These are phyloP conservation scores for Trichocomaceae sp. DNA, from an alignment of 2,329 filamentous ascomycete genomes.

Conservation along the genomic window DNA sequence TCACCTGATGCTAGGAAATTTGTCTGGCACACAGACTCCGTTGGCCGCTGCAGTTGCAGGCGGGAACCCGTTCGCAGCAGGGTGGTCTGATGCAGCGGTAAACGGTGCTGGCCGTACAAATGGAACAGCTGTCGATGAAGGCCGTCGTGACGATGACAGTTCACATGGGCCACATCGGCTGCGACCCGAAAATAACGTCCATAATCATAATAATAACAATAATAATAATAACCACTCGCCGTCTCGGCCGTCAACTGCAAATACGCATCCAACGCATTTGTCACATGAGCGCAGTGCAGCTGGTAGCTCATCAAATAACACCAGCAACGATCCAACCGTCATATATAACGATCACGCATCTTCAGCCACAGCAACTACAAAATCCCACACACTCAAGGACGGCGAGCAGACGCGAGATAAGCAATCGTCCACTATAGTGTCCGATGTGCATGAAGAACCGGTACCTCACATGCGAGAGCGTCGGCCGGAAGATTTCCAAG, in stretches of 20 bases:
- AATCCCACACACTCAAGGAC: constrained; percentile 16
- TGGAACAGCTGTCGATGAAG: not conserved
- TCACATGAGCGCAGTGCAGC: constrained; percentile 20
- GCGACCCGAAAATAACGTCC: constrained; percentile 28
- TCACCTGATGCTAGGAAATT: constrained; percentile 42
- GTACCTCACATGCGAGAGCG: constrained; percentile 61
- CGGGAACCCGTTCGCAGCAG: constrained; percentile 34
- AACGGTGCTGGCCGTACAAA: not conserved
- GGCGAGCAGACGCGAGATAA: constrained; percentile 9
- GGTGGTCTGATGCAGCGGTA: constrained; percentile 26
- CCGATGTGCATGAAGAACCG: constrained; percentile 21
- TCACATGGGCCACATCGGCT: constrained; percentile 16
- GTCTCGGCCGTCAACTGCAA: constrained; percentile 40
- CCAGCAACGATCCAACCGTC: constrained; percentile 20
- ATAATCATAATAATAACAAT: constrained; percentile 33
- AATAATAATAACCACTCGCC: no score
- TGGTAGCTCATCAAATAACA: constrained; percentile 12
- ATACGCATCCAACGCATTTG: constrained; percentile 27
- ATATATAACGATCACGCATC: constrained; percentile 17
- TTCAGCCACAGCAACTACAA: constrained; percentile 11
- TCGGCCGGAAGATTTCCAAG: constrained; percentile 79
- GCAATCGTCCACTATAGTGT: constrained; percentile 15
- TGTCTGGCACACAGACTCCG: constrained; percentile 45
- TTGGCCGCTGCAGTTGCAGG: constrained; percentile 40
- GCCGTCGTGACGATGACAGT: not conserved